Evolutionary conservation across 2,329 filamentous ascomycete species (phyloP).

Genomic region (Claviceps capensis): DNA sequence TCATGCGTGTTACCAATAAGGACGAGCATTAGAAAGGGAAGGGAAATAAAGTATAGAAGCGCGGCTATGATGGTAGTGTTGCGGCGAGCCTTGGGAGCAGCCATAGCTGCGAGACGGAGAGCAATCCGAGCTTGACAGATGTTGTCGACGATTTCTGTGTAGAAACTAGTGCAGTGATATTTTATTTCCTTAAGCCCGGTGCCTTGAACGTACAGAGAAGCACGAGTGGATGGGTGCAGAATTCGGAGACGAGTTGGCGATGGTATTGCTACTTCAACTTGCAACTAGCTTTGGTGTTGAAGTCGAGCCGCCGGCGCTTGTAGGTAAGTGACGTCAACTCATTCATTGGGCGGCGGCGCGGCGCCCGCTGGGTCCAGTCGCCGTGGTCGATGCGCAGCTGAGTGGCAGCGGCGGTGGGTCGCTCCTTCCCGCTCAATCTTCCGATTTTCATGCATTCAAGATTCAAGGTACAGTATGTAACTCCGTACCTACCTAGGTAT

Average conservation of each 20-base stretch:
- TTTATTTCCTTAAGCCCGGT: no score
- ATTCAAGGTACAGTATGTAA: background rate
- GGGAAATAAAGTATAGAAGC: slow-evolving; percentile 57
- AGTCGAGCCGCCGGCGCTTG: no score
- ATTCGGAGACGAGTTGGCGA: background rate
- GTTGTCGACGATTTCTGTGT: no score
- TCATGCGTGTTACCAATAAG: slow-evolving; percentile 62
- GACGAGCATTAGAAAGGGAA: slow-evolving; percentile 68
- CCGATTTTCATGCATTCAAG: background rate
- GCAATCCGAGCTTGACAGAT: no score
- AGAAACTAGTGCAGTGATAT: no score
- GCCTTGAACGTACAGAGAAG: no score
- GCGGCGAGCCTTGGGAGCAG: slow-evolving; percentile 25
- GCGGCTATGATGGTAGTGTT: slow-evolving; percentile 52
- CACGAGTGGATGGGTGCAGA: background rate
- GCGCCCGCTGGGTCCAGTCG: no score
- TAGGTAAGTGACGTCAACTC: no score
- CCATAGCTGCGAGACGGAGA: slow-evolving; percentile 8
- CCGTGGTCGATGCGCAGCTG: no score
- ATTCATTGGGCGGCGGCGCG: no score
- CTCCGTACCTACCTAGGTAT: no score
- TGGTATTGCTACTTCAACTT: background rate
- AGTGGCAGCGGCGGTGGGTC: background rate
- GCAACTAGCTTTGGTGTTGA: background rate
- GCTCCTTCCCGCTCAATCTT: background rate